Evolutionary conservation across 192 early-diverging fungal species (phyloP), one percentile per base, ranked within the genome.

Genomic region (Backusella morwellensis): DNA sequence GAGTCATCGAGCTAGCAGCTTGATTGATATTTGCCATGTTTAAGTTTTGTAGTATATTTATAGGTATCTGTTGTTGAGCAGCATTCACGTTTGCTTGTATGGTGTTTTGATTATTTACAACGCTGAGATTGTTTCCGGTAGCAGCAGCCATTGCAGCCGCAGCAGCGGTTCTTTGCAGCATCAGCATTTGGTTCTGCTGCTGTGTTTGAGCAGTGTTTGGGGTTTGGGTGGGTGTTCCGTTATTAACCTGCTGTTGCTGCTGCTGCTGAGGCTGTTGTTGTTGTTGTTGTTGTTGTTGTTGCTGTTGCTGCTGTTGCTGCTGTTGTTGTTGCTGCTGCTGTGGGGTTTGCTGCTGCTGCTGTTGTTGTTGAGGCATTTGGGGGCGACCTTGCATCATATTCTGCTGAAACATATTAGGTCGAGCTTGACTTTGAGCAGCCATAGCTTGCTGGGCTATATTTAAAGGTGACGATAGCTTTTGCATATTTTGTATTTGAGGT

Each of bases 311-410:
- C 17, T 50, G 47, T 19, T 75, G 47, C 14, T 35, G 12, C 1
- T 71, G 76, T 8, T 67, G 63, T 32, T 73, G 42, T 19, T 72
- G 7, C 35, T 72, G 70, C 35, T 52, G 70, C 9, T 67, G 26
- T 14, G n/a, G n/a, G n/a, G n/a, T n/a, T n/a, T 72, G 70, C 35
- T 52, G 70, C 9, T 67, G 26, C 6, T 74, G 72, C 0, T 34
- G 8, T 1, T 56, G 15, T 4, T 74, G 75, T 12, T 77, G 74
- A 17, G 59, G 52, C 21, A 35, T 44, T 19, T 70, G 75, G 29
- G 68, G 75, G 23, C 75, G 70, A n/a, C 42, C 68, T 32, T 77
- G 75, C 21, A 78, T 52, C 72, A 76, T 75, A 38, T 77, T 78
- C 36, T 70, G 73, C 54, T 77, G 76, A 72, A 44, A 76, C 35